A percentile compares a stretch with the other conserved stretches of the same genome.
Conservation (phyloP, 192 early-diverging fungal genomes). For the Spizellomyces punctatus region DNA sequence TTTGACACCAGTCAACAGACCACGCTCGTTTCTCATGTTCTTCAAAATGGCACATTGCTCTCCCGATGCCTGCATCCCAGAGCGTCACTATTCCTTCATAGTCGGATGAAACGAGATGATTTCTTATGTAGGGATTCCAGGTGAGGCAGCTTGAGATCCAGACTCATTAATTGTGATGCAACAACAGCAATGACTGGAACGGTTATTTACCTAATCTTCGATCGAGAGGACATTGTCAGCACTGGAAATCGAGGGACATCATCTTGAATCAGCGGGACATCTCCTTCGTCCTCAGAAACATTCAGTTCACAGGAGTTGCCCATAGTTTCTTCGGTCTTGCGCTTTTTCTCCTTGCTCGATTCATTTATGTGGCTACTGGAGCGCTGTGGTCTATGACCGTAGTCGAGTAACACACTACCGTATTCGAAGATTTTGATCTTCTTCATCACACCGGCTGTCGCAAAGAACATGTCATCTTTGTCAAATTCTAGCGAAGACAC, state of each 20-base stretch:
- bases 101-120: conserved; percentile 84
- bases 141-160: conserved; percentile 72
- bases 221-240: conserved; percentile 72
- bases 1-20: conserved; percentile 84
- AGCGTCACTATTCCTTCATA: conserved; percentile 89
- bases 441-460: conserved; percentile 86
- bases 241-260: conserved; percentile 72
- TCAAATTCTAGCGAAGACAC: conserved; percentile 95
- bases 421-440: conserved; percentile 95
- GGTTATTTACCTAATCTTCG: conserved; percentile 77
- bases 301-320: conserved; percentile 1
- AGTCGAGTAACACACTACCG: conserved; percentile 49
- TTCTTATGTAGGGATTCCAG: conserved; percentile 88
- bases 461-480: conserved; percentile 91
- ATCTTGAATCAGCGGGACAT: conserved; percentile 29
- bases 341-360: background rate
- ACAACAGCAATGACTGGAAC: background rate
- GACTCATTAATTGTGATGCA: background rate
- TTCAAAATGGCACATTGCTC: conserved; percentile 63
- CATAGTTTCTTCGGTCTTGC: conserved; percentile 32
- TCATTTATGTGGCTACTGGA: conserved; percentile 6
- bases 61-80: conserved; percentile 81
- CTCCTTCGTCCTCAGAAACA: conserved; percentile 19
- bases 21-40: conserved; percentile 94
- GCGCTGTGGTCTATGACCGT: background rate